Evolutionary conservation across 2,329 filamentous ascomycete species (phyloP).

Genomic region (Talaromyces sp.): DNA sequence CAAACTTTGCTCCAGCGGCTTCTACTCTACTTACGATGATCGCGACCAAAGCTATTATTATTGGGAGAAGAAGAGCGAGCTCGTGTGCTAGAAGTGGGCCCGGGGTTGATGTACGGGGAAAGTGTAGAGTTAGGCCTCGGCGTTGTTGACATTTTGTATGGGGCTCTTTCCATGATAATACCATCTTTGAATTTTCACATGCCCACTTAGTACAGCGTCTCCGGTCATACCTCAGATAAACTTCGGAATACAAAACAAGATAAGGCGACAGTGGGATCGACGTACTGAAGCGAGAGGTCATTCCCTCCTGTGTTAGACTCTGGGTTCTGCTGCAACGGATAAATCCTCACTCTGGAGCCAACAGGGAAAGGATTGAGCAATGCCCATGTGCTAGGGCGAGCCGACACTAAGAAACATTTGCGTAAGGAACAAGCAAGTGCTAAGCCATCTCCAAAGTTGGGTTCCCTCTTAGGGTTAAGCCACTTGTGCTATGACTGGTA

Average conservation of each 20-base stretch:
- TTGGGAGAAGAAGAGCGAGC: background rate
- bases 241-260: background rate
- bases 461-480: background rate
- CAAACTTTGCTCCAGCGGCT: background rate
- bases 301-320: background rate
- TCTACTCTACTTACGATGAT: background rate
- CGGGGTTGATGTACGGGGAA: background rate
- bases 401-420: background rate
- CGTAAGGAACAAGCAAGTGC: slow-evolving; percentile 1
- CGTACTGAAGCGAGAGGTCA: background rate
- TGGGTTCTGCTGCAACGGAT: background rate
- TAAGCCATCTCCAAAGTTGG: background rate
- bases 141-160: slow-evolving; percentile 4
- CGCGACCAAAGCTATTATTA: background rate
- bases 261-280: background rate
- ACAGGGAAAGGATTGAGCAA: background rate
- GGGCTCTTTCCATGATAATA: background rate
- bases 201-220: background rate
- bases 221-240: background rate
- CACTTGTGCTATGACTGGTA: background rate
- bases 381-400: background rate
- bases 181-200: background rate
- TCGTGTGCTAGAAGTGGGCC: background rate
- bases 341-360: background rate
- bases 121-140: slow-evolving; percentile 9